A percentile compares a stretch with the other conserved stretches of the same genome.
These are phyloP conservation scores for Ophiostoma fasciatum DNA, from an alignment of 2,329 filamentous ascomycete species.

Conservation along the genomic window DNA sequence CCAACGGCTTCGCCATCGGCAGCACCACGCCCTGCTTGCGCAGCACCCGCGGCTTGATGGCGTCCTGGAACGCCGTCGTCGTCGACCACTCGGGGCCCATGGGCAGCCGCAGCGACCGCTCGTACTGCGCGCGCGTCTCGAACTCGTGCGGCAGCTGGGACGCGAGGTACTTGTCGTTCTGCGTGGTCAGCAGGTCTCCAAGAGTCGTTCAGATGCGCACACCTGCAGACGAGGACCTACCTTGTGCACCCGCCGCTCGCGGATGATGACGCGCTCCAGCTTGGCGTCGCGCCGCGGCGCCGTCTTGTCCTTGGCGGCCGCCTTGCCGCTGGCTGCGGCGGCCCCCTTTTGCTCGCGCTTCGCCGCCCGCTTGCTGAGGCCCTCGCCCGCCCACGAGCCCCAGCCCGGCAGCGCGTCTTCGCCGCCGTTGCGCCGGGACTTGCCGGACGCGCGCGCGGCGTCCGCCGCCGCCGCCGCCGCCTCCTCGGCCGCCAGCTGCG, in stretches of 20 bases:
- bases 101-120: conserved; percentile 71
- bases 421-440: conserved; percentile 40
- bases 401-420: conserved; percentile 56
- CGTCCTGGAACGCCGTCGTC: conserved; percentile 85
- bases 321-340: conserved; percentile 35
- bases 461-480: conserved; percentile 72
- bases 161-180: conserved; percentile 80
- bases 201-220: no score
- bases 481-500: conserved; percentile 54
- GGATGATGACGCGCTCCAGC: conserved; percentile 76
- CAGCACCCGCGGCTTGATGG: conserved; percentile 76
- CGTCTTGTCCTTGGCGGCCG: conserved; percentile 35
- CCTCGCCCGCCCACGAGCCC: conserved; percentile 83
- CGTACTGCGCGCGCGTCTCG: conserved; percentile 78
- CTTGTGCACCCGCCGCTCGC: conserved; percentile 83
- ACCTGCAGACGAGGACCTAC: no score
- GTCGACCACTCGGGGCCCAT: conserved; percentile 92
- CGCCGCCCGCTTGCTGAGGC: conserved; percentile 56
- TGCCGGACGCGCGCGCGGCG: conserved; percentile 18
- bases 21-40: conserved; percentile 83
- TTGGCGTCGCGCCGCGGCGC: conserved; percentile 69
- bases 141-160: conserved; percentile 76
- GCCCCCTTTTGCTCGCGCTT: conserved; percentile 35
- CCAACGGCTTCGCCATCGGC: conserved; percentile 65
- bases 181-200: no score